Conservation (phyloP, 2,329 filamentous ascomycete species). For the Sporothrix phasma region DNA sequence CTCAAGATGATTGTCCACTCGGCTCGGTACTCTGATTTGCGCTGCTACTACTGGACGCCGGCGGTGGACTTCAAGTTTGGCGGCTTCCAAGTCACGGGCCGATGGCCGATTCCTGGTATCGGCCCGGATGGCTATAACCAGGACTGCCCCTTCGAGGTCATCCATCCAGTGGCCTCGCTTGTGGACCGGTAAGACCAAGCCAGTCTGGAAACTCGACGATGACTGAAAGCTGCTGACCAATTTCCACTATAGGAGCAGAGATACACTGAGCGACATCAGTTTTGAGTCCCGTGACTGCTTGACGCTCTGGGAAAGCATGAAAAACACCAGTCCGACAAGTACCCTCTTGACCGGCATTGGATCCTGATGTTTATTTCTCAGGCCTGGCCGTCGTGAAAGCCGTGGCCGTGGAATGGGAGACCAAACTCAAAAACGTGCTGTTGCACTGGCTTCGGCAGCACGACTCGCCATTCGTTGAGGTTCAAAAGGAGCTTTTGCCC, state of each 20-base stretch:
- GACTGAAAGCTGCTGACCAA: too few relatives aligned
- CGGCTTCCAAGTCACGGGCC: constrained; percentile 36
- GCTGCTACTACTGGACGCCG: constrained; percentile 60
- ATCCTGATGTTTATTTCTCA: constrained; percentile 40
- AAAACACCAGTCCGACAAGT: constrained; percentile 43
- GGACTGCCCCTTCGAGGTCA: constrained; percentile 1
- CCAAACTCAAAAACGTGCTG: constrained; percentile 47
- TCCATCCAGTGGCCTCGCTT: constrained; percentile 17
- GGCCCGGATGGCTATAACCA: constrained; percentile 29
- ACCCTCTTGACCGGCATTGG: constrained; percentile 40
- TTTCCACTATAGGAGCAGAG: constrained; percentile 39
- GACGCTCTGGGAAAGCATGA: constrained; percentile 55
- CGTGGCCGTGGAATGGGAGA: constrained; percentile 58
- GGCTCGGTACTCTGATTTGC: constrained; percentile 63
- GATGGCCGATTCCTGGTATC: constrained; percentile 36
- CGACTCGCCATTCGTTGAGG: constrained; percentile 32
- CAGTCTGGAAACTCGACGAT: too few relatives aligned
- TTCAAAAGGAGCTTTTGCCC: constrained; percentile 37
- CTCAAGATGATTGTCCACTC: constrained; percentile 59
- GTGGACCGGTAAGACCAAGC: constrained; percentile 19
- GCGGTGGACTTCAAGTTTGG: constrained; percentile 38
- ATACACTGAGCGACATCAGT: constrained; percentile 55
- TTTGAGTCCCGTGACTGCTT: constrained; percentile 65
- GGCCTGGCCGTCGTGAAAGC: constrained; percentile 44
- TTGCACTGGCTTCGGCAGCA: constrained; percentile 48